phyloP scores from a whole-genome alignment of 164 flowering plant species.

The Tinospora cordifolia region DNA sequence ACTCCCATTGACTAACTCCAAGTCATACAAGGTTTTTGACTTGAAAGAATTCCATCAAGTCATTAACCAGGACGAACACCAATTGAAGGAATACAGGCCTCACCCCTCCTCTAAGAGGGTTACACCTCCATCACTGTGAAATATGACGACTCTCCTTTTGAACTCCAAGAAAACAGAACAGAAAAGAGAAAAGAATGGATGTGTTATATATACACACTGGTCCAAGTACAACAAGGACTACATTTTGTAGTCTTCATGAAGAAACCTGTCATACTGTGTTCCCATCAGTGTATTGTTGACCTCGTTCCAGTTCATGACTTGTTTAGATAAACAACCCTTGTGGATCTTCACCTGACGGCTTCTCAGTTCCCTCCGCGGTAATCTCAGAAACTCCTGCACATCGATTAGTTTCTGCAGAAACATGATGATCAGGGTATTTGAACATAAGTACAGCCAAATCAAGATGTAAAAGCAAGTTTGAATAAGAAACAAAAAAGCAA shows the following conservation, averaged over 20 bases:
- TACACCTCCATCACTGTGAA: no score
- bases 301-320: constrained; percentile 71
- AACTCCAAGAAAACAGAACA: not conserved
- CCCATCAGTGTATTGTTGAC: constrained; percentile 53
- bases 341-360: constrained; percentile 94
- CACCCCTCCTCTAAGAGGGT: no score
- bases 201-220: constrained; percentile 28
- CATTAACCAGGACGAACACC: no score
- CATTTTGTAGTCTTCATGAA: constrained; percentile 28
- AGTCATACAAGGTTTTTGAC: not conserved
- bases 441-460: constrained; percentile 3
- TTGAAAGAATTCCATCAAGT: no score
- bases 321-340: constrained; percentile 58
- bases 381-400: constrained; percentile 55
- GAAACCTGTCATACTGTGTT: constrained; percentile 54
- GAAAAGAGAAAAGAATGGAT: constrained; percentile 1
- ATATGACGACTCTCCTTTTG: not conserved
- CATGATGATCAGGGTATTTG: constrained; percentile 17
- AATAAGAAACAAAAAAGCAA: not conserved
- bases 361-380: constrained; percentile 46
- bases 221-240: constrained; percentile 9
- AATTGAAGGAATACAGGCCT: no score
- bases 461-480: not conserved
- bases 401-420: constrained; percentile 58
- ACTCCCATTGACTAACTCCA: not conserved